Evolutionary conservation across 306 rosid species (phyloP), one percentile per base, ranked within the genome.

Genomic region (Coriaria nepalensis): DNA sequence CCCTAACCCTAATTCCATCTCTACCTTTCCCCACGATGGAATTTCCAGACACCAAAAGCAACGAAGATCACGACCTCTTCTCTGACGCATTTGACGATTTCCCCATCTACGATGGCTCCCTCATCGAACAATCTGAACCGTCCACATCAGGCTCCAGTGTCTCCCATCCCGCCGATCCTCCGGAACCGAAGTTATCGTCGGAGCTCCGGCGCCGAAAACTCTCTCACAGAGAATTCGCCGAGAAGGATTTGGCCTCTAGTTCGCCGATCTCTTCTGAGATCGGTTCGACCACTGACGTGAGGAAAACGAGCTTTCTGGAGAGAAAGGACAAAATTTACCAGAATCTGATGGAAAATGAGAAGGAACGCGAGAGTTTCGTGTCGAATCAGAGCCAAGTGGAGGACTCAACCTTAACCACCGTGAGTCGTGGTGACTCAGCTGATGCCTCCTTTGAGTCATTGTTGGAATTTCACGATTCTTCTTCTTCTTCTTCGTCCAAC

Each of bases 371-470:
- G 47, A 59, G 59, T 35, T 49, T 61, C 37, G 67, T 58, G 41
- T 57, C 66, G 42, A 52, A 34, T 13, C 57, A 48, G 40, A 70
- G 32, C 14, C 37, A 35, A 49, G 47, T 35, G 9, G 80, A 73
- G 49, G 70, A 42, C 12, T 82, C 92, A 8, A 62, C 67, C 36
- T 12, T 80, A 40, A 82, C 92, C 6, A 61, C 71, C 10, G 75
- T 57, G 45, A 40, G 61, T 10, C 32, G 6, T 32, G 49, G 46
- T 15, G 71, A 74, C 57, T 64, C 68, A 10, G 56, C 53, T n/a
- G 68, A 64, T n/a, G 71, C 72, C 57, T 64, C 68, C 10, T 52
- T 53, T n/a, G 68, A 64, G n/a, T 71, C 92, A 38, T 66, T 51
- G 10, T 35, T 11, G 3, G 69, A 50, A 60, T 47, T 32, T 48